phyloP scores from a whole-genome alignment of 345 rosid species.

The Linum usitatissimum region DNA sequence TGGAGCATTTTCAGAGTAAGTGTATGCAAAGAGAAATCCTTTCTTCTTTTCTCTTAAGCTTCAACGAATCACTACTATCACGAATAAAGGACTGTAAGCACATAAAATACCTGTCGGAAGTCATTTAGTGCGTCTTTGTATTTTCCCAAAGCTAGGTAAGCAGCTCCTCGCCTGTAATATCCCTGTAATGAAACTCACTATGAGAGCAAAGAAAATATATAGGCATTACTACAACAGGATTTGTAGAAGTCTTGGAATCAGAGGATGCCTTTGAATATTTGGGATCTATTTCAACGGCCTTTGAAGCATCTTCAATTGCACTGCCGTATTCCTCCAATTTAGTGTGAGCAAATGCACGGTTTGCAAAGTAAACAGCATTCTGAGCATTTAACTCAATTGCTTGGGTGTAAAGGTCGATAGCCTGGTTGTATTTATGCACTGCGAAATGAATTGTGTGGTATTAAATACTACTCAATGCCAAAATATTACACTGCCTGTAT shows the following conservation, averaged over 20 bases:
- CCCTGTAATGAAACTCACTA: constrained; percentile 39
- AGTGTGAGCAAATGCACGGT: constrained; percentile 88
- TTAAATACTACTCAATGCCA: not conserved
- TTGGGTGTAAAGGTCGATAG: constrained; percentile 72
- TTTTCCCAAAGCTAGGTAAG: constrained; percentile 92
- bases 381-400: constrained; percentile 56
- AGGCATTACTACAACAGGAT: not conserved
- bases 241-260: not conserved
- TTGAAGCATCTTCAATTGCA: constrained; percentile 85
- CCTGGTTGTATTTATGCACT: constrained; percentile 67
- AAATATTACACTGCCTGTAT: too few species aligned
- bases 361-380: constrained; percentile 95
- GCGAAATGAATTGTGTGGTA: constrained; percentile 15
- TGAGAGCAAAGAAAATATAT: not conserved
- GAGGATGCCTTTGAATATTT: constrained; percentile 68
- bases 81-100: not conserved
- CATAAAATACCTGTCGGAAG: constrained; percentile 70
- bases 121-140: constrained; percentile 91
- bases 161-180: constrained; percentile 93
- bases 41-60: not conserved
- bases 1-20: not conserved
- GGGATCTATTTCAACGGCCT: constrained; percentile 81
- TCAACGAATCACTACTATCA: not conserved
- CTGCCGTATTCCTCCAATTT: constrained; percentile 97
- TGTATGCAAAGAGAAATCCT: not conserved